These are phyloP conservation scores for Rhododendron kiyosumense DNA, from an alignment of 148 eudicot genomes.

Conservation along the genomic window DNA sequence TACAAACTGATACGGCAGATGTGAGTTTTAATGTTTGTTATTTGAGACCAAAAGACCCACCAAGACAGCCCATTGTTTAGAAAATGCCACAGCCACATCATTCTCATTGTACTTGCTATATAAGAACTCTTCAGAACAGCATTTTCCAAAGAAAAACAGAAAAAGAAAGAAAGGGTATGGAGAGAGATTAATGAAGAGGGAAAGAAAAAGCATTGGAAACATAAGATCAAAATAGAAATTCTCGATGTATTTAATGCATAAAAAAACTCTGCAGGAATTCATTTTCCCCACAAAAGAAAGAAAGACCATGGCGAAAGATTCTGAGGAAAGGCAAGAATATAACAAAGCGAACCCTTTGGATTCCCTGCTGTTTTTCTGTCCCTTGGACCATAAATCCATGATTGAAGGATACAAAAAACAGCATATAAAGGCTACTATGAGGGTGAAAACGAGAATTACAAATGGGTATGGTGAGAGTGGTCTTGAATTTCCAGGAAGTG, in stretches of 20 bases:
- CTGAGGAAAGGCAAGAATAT: neutral
- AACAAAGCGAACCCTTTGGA: neutral
- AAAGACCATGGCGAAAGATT: neutral
- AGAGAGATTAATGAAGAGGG: neutral
- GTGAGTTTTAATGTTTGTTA: neutral
- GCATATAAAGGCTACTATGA: neutral
- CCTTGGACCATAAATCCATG: neutral
- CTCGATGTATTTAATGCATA: neutral
- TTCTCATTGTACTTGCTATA: neutral
- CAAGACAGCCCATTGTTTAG: neutral
- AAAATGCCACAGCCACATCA: neutral
- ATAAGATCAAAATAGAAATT: neutral
- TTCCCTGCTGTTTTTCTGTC: neutral
- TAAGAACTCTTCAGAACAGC: neutral
- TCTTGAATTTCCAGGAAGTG: constrained; percentile 37
- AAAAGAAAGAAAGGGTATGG: neutral
- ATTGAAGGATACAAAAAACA: neutral
- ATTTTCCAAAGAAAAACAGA: neutral
- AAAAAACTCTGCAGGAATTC: neutral
- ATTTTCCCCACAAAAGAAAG: neutral
- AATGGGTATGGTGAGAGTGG: constrained; percentile 82
- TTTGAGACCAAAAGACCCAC: neutral
- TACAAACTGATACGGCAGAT: neutral
- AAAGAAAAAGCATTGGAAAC: neutral
- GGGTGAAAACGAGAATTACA: constrained; percentile 31